These are phyloP conservation scores for Ganoderma multipileum DNA, from an alignment of 1,284 basidiomycete genomes.

Conservation along the genomic window DNA sequence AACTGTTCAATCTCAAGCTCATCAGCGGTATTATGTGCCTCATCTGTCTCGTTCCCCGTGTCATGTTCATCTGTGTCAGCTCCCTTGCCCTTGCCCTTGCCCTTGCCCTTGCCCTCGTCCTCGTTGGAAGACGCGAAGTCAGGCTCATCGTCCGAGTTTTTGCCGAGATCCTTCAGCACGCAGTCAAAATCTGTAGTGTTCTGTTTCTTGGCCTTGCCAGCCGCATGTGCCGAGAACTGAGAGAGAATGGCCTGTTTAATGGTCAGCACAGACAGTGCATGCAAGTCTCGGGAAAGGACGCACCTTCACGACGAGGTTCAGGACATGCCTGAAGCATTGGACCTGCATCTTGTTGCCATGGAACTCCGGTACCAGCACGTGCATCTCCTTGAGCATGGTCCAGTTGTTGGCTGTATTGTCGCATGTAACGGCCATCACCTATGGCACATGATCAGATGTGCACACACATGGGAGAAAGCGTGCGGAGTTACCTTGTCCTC, in stretches of 20 bases:
- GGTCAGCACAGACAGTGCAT: too few species aligned
- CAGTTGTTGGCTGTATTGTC: neutral
- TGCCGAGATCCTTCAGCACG: neutral
- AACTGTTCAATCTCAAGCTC: neutral
- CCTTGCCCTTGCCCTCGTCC: neutral
- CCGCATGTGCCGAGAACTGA: neutral
- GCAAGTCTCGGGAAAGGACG: too few species aligned
- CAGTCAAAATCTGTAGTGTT: neutral
- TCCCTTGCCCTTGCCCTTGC: neutral
- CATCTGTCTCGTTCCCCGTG: neutral
- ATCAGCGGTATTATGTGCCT: neutral
- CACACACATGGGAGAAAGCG: too few species aligned
- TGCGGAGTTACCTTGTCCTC: neutral
- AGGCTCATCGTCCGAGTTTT: neutral
- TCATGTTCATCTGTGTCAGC: neutral
- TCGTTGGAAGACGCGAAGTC: neutral
- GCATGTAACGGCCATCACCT: neutral
- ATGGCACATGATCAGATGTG: too few species aligned
- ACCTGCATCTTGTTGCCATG: neutral
- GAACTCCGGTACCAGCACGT: neutral
- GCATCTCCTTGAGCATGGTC: neutral
- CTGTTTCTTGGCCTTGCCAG: neutral
- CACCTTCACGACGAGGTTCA: neutral
- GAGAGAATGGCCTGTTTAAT: neutral
- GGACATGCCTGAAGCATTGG: neutral